Conservation (phyloP, 1,284 basidiomycete species). For the Dichomitus squalens region DNA sequence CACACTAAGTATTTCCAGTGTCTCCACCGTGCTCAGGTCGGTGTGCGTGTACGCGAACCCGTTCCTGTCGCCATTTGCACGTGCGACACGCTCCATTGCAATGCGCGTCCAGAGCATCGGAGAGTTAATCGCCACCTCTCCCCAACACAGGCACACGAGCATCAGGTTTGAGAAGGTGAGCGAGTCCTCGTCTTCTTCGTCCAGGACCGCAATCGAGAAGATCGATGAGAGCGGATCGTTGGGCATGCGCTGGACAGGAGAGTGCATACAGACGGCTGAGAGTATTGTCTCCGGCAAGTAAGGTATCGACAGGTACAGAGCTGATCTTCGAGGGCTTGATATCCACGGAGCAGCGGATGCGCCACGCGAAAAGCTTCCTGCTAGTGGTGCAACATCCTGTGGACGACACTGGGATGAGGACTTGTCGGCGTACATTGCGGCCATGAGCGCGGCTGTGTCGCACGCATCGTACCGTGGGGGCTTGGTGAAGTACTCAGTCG, state of each 20-base stretch:
- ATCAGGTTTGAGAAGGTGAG: constrained; percentile 72
- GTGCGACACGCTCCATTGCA: no score
- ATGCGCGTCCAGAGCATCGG: constrained; percentile 76
- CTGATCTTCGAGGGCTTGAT: constrained; percentile 19
- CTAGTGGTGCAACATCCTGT: constrained; percentile 8
- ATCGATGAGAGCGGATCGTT: constrained; percentile 75
- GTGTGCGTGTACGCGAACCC: no score
- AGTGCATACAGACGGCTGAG: constrained; percentile 70
- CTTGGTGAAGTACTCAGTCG: constrained; percentile 28
- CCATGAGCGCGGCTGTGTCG: constrained; percentile 18
- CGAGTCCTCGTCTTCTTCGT: constrained; percentile 65
- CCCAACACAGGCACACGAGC: constrained; percentile 80
- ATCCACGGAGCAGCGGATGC: constrained; percentile 10
- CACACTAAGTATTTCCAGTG: no score
- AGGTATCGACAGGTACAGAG: constrained; percentile 52
- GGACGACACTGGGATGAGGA: constrained; percentile 12
- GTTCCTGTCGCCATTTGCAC: no score
- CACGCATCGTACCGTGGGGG: constrained; percentile 33
- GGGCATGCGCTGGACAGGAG: constrained; percentile 76
- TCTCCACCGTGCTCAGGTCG: no score
- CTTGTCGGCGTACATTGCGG: constrained; percentile 18
- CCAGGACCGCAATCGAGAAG: constrained; percentile 71
- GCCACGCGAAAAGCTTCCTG: constrained; percentile 12
- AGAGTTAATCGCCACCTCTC: constrained; percentile 68
- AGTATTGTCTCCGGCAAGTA: constrained; percentile 74